Base-by-base conservation (phyloP, 164 flowering plant genomes). In the Vitis cinerea region DNA sequence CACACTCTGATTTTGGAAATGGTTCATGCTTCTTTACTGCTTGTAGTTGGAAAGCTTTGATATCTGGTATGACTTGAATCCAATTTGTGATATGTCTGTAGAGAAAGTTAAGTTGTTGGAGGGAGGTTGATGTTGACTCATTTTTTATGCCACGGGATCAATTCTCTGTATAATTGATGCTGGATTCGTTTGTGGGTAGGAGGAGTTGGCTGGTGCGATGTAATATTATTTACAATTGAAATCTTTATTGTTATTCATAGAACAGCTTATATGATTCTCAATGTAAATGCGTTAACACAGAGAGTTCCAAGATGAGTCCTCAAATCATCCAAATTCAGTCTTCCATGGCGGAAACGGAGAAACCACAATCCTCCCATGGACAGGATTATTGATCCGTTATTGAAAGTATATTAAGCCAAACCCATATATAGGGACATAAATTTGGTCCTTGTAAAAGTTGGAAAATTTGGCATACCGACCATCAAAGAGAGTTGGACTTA, bases 91-190 rank as follows among this genome's bases (percentile, higher is more conserved):
- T 57, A 19, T 16, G 27, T 10, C 19, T 57, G 29, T 9, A 59
- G 47, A 59, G 15, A 59, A 30, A 1, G 7, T 37, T 3, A 37
- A 37, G 44, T 37, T 4, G 44, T 29, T 29, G 62, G 31, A 17
- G 57, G 62, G 37, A 56, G 47, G 11, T 14, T 44, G 23, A 0
- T 29, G 2, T 8, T 48, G 59, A 65, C 63, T 58, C 55, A 58
- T 66, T 30, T 72, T 31, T 44, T 51, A 37, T 9, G 65, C 66
- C 60, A 12, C 61, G 48, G 27, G 29, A 17, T 19, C 56, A 49
- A 51, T 61, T 64, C 17, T 3, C 57, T 73, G 71, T 61, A 62
- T 47, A 73, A 60, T 55, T 31, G 29, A 29, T 47, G 13, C 13
- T 23, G 48, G 37, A 50, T 64, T 64, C 19, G 44, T 37, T 53